Conservation (phyloP, 2,329 filamentous ascomycete species). For the Penicillium decumbens region DNA sequence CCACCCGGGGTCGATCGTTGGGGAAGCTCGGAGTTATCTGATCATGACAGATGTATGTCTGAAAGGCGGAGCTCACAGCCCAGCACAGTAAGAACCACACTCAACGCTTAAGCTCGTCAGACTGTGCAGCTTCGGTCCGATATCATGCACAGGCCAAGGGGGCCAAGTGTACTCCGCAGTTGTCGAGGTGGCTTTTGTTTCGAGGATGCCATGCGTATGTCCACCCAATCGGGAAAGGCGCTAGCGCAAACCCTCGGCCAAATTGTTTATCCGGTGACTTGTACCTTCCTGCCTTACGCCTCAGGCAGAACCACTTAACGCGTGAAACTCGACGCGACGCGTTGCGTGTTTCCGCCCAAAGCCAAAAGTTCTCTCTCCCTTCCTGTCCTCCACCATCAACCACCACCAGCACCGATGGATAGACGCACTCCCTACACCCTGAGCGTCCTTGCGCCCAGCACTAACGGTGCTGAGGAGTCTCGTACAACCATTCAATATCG, state of each 20-base stretch:
- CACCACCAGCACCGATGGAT: conserved; percentile 60
- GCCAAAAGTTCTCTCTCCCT: conserved; percentile 31
- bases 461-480: conserved; percentile 63
- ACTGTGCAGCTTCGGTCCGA: not conserved
- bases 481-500: conserved; percentile 69
- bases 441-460: conserved; percentile 68
- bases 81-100: not conserved
- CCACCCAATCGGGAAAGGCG: conserved; percentile 28
- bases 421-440: conserved; percentile 80
- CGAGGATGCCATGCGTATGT: conserved; percentile 22
- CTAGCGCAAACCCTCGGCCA: conserved; percentile 11
- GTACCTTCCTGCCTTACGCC: conserved; percentile 3
- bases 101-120: not conserved
- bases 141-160: conserved; percentile 1
- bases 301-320: conserved; percentile 39
- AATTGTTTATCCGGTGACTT: conserved; percentile 9
- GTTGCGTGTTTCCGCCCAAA: conserved; percentile 27
- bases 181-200: conserved; percentile 24
- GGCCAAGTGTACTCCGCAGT: conserved; percentile 4
- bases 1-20: conserved; percentile 29
- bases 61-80: conserved; percentile 1
- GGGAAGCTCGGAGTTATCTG: conserved; percentile 29
- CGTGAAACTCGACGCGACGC: conserved; percentile 36
- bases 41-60: conserved; percentile 33
- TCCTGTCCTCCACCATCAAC: conserved; percentile 16